Evolutionary conservation across 139 green algal species (phyloP).

Genomic region (Nannochloris sp.): DNA sequence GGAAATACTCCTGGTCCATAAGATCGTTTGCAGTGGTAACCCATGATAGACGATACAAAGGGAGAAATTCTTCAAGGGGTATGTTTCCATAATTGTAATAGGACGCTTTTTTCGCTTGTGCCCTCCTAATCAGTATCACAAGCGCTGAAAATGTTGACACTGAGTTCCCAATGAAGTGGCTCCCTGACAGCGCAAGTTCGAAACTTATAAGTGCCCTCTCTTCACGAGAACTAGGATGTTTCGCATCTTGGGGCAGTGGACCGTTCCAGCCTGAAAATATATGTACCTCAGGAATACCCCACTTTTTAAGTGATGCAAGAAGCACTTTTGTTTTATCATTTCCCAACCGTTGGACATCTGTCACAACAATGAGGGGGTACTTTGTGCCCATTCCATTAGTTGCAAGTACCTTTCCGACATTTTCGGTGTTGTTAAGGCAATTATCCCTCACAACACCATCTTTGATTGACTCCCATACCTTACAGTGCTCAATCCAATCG

Average conservation of each 20-base stretch:
- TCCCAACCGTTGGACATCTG: neutral
- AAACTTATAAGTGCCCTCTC: constrained; percentile 5
- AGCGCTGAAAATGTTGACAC: constrained; percentile 19
- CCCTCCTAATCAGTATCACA: constrained; percentile 9
- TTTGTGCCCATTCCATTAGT: neutral
- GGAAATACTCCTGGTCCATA: neutral
- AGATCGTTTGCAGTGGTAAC: neutral
- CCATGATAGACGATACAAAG: neutral
- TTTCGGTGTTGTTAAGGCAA: constrained; percentile 22
- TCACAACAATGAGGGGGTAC: neutral
- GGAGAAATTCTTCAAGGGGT: neutral
- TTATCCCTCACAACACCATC: constrained; percentile 7
- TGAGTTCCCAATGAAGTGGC: constrained; percentile 13
- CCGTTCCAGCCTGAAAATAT: neutral
- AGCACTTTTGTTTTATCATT: neutral
- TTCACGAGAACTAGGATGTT: neutral
- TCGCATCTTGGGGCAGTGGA: too few species aligned
- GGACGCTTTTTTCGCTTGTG: neutral
- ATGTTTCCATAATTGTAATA: neutral
- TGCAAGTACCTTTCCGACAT: constrained; percentile 1
- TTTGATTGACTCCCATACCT: constrained; percentile 16
- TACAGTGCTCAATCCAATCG: constrained; percentile 19
- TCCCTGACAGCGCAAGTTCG: constrained; percentile 7
- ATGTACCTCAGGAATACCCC: neutral
- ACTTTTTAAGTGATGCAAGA: neutral